These are phyloP conservation scores for Mycena albidolilacea DNA, from an alignment of 768 basidiomycete species.

Conservation along the genomic window DNA sequence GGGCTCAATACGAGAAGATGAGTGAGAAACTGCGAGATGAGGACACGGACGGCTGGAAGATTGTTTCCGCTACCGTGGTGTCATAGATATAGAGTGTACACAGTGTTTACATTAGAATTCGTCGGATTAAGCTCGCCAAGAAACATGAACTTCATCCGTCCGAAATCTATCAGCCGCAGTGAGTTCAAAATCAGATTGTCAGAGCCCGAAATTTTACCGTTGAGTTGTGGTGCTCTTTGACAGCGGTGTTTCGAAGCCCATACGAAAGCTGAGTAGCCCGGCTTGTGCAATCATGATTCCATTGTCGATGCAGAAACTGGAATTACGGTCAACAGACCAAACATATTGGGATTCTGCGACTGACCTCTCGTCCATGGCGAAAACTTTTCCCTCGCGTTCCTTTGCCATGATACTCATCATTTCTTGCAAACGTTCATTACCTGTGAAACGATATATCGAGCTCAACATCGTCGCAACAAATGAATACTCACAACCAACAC, in stretches of 20 bases:
- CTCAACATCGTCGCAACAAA: conserved; percentile 1
- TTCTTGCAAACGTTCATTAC: conserved; percentile 93
- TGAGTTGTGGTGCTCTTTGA: conserved; percentile 92
- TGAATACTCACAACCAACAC: conserved; percentile 93
- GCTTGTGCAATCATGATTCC: conserved; percentile 99
- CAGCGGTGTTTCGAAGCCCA: conserved; percentile 88
- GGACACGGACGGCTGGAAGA: conserved; percentile 64
- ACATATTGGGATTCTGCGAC: conserved; percentile 35
- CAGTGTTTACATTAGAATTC: conserved; percentile 28
- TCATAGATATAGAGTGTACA: conserved; percentile 23
- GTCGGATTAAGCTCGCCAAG: conserved; percentile 78
- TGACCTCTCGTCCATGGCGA: conserved; percentile 96
- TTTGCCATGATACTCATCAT: conserved; percentile 99
- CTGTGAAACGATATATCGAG: conserved; percentile 55
- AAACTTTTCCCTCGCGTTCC: conserved; percentile 90
- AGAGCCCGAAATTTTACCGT: conserved; percentile 62
- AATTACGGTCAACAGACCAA: neutral
- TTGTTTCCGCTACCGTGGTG: conserved; percentile 68
- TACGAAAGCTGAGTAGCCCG: conserved; percentile 90
- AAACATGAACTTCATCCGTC: conserved; percentile 93
- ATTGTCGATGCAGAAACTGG: conserved; percentile 98
- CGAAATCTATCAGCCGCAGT: conserved; percentile 75
- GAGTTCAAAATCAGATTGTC: neutral
- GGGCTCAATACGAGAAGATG: conserved; percentile 73
- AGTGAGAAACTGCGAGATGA: conserved; percentile 58